A percentile compares a stretch with the other conserved stretches of the same genome.
phyloP scores from a whole-genome alignment of 345 rosid genomes.

The Moricandia moricandioides region DNA sequence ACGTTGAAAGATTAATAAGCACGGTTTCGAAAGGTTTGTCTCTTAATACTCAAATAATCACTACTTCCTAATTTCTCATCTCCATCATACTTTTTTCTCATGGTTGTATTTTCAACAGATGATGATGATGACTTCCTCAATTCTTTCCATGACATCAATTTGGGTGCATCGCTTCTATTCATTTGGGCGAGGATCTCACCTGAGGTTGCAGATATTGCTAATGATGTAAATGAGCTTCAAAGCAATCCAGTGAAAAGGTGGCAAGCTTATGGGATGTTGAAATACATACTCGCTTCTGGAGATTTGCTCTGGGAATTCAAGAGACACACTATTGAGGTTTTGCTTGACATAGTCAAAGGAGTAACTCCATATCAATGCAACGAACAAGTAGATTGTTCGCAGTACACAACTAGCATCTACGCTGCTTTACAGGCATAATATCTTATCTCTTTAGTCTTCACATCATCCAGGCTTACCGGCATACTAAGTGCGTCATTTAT shows the following conservation, averaged over 20 bases:
- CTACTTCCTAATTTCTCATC: slow-evolving; percentile 15
- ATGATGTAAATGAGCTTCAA: slow-evolving; percentile 53
- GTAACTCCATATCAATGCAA: slow-evolving; percentile 33
- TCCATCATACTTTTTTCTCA: slow-evolving; percentile 1
- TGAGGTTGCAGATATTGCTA: slow-evolving; percentile 37
- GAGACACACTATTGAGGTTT: slow-evolving; percentile 59
- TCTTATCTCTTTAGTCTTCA: slow-evolving; percentile 11
- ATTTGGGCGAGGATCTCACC: slow-evolving; percentile 48
- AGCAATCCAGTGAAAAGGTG: slow-evolving; percentile 58
- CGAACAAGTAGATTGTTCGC: slow-evolving; percentile 47
- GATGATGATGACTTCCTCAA: slow-evolving; percentile 45
- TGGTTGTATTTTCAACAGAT: slow-evolving; percentile 39
- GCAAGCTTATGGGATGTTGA: slow-evolving; percentile 79
- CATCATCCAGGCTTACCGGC: slow-evolving; percentile 6
- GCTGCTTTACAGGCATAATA: slow-evolving; percentile 64
- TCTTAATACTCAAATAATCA: neutral
- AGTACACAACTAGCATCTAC: slow-evolving; percentile 56
- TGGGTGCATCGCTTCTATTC: slow-evolving; percentile 83
- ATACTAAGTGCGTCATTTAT: slow-evolving; percentile 11
- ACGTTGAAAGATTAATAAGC: slow-evolving; percentile 43
- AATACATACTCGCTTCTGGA: slow-evolving; percentile 53
- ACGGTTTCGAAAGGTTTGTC: slow-evolving; percentile 50
- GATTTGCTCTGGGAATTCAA: slow-evolving; percentile 66
- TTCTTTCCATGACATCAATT: slow-evolving; percentile 50
- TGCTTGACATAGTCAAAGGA: slow-evolving; percentile 59